Base-by-base conservation (phyloP, 176 grass and related monocot genomes). In the Luzula sylvatica region DNA sequence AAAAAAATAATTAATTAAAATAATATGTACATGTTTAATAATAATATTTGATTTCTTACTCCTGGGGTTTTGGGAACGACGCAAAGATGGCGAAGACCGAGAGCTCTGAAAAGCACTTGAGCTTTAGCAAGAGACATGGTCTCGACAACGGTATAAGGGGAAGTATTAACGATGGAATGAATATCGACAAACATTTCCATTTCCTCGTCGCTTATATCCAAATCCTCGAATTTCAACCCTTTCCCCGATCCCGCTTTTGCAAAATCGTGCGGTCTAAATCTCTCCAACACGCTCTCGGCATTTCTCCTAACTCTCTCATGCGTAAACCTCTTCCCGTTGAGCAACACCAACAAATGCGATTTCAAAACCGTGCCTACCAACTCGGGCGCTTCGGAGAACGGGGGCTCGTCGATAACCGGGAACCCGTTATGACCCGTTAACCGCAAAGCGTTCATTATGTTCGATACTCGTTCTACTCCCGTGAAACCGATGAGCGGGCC, bases 71-170 rank as follows among this genome's bases (percentile, higher is more conserved):
- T 98, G n/a, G 92, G 92, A 64, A 87, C 65, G 47, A 98, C 86
- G 30, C 83, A 63, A 1, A 98, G 61, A 60, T 98, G 92, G 13
- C 92, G 66, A 40, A 98, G 38, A 23, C 86, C 92, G 14, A 98
- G 61, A 57, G 75, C 75, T 32, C 86, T 61, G 58, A 98, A 90
- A 45, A 98, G 81, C 21, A 90, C 65, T 3, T 75, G 81, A 20
- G 93, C 93, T 35, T 98, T 98, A 8, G 93, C 78, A 46, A 98
- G 78, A 5, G 85, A 90, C 86, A 98, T 87, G 12, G 78, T 87
- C 57, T 98, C 93, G 27, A 87, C 78, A 17, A 98, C 93, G 1
- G 78, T 98, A 53, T 92, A 98, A 0, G 86, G 86, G 7, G 93
- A 92, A 8, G 72, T 90, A 14, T 98, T 92, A n/a, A 82, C 74